Evolutionary conservation across 2,329 filamentous ascomycete species (phyloP).

Genomic region (Didymella keratinophila): DNA sequence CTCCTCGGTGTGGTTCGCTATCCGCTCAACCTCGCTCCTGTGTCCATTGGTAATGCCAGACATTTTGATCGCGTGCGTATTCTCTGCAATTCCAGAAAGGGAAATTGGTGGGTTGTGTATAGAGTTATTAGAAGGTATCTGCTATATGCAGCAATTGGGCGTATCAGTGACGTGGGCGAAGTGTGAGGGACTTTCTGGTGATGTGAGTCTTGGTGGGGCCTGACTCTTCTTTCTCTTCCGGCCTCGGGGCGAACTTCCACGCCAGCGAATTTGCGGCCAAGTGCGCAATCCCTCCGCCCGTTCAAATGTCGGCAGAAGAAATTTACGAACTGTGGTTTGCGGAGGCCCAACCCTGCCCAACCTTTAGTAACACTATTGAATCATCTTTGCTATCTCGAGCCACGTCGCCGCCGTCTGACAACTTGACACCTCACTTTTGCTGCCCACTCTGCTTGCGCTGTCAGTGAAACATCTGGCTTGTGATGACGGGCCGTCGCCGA

Average conservation of each 20-base stretch:
- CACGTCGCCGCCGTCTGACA: constrained; percentile 1
- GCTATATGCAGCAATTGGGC: constrained; percentile 14
- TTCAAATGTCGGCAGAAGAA: constrained; percentile 16
- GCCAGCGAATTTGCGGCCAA: constrained; percentile 15
- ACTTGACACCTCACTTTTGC: background rate
- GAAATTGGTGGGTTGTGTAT: background rate
- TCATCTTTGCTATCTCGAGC: background rate
- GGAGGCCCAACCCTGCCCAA: background rate
- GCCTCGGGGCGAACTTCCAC: constrained; percentile 18
- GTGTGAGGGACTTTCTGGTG: constrained; percentile 13
- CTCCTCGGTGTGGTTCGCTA: constrained; percentile 53
- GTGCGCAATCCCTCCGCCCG: constrained; percentile 7
- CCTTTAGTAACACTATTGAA: constrained; percentile 7
- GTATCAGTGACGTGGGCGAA: constrained; percentile 13
- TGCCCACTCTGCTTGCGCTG: background rate
- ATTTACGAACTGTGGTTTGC: constrained; percentile 15
- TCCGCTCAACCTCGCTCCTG: constrained; percentile 47
- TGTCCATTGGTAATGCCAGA: constrained; percentile 42
- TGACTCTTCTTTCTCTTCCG: constrained; percentile 20
- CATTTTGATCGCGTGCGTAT: constrained; percentile 28
- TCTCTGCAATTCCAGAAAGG: background rate
- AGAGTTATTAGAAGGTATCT: background rate
- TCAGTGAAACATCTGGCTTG: background rate
- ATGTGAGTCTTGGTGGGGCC: constrained; percentile 20
- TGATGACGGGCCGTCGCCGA: constrained; percentile 15